These are phyloP conservation scores for Helminthosporium solani DNA, from an alignment of 2,329 filamentous ascomycete species.

Conservation along the genomic window DNA sequence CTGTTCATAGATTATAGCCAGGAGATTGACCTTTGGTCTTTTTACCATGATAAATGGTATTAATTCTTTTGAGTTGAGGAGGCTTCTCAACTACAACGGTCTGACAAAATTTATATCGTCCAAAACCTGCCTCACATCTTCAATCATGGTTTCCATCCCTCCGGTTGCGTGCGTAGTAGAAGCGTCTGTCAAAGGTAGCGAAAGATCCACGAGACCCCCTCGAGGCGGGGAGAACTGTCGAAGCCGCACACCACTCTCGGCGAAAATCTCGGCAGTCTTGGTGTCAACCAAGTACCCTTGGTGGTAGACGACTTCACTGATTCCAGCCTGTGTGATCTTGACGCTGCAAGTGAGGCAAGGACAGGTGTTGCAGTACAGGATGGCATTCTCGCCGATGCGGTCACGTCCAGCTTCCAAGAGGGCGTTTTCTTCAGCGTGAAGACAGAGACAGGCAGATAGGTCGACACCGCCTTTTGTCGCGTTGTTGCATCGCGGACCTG, in stretches of 20 bases:
- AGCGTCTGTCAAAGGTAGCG: conserved; percentile 10
- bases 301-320: conserved; percentile 91
- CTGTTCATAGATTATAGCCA: too few species aligned
- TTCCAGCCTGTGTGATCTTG: conserved; percentile 96
- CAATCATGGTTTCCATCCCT: conserved; percentile 2
- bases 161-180: not conserved
- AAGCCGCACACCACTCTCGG: conserved; percentile 78
- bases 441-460: conserved; percentile 84
- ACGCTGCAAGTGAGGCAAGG: conserved; percentile 97
- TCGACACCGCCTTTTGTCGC: conserved; percentile 68
- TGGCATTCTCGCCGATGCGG: conserved; percentile 76
- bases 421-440: conserved; percentile 98
- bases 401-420: conserved; percentile 91
- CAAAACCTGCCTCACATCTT: conserved; percentile 25
- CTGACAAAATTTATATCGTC: conserved; percentile 27
- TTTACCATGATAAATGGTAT: too few species aligned
- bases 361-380: conserved; percentile 93
- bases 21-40: too few species aligned
- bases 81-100: conserved; percentile 4
- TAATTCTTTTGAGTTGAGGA: not conserved
- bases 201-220: conserved; percentile 35
- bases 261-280: conserved; percentile 74
- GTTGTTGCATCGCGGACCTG: conserved; percentile 73
- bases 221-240: conserved; percentile 75
- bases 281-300: conserved; percentile 93